Evolutionary conservation across 2,329 filamentous ascomycete genomes (phyloP).

Genomic region (Akanthomyces lecanii): DNA sequence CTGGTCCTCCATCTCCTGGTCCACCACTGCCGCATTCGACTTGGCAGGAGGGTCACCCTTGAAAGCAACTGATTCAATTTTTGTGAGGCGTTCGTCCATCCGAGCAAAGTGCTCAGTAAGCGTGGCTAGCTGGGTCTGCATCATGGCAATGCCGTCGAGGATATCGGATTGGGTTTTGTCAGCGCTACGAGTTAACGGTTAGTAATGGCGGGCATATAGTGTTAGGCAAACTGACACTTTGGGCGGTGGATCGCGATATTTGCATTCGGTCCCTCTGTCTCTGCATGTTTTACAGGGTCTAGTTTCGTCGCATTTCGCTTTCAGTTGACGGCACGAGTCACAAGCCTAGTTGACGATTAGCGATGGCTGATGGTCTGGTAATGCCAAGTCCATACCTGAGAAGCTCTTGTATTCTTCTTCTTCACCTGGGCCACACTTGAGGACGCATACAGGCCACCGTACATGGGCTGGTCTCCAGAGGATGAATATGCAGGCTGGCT

Average conservation of each 20-base stretch:
- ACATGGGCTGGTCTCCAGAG: conserved; percentile 32
- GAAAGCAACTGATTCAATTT: conserved; percentile 28
- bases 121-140: conserved; percentile 35
- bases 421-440: conserved; percentile 38
- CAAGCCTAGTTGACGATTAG: conserved; percentile 62
- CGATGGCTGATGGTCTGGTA: not conserved
- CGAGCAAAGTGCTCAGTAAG: conserved; percentile 36
- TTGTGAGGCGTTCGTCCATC: conserved; percentile 36
- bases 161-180: conserved; percentile 60
- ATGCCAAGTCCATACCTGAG: conserved; percentile 45
- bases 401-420: conserved; percentile 61
- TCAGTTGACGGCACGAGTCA: conserved; percentile 80
- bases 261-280: conserved; percentile 78
- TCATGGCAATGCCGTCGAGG: conserved; percentile 47
- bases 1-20: conserved; percentile 18
- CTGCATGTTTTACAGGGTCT: conserved; percentile 82
- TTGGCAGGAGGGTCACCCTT: not conserved
- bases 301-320: conserved; percentile 88
- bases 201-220: not conserved
- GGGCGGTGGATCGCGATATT: conserved; percentile 85
- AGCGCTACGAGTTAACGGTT: conserved; percentile 36
- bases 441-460: conserved; percentile 40
- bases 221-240: conserved; percentile 65
- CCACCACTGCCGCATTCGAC: not conserved
- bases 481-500: conserved; percentile 28